A percentile compares a stretch with the other conserved stretches of the same genome.
These are phyloP conservation scores for Peronospora farinosa DNA, from an alignment of 352 stramenopile genomes.

Conservation along the genomic window DNA sequence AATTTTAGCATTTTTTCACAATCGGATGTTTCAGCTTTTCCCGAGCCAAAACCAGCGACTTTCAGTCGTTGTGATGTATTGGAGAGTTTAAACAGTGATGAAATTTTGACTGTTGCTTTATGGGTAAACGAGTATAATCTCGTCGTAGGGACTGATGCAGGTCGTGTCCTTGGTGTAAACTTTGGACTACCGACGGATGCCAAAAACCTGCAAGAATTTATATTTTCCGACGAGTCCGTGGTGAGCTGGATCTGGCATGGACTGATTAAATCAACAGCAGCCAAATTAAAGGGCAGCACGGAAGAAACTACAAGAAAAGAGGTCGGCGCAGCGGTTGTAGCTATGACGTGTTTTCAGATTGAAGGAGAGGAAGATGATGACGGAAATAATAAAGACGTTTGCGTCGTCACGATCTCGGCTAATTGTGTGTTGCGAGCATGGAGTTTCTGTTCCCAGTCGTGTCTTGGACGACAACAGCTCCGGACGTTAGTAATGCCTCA, in stretches of 20 bases:
- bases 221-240: slow-evolving; percentile 65
- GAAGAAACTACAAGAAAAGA: slow-evolving; percentile 26
- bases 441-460: slow-evolving; percentile 62
- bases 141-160: slow-evolving; percentile 52
- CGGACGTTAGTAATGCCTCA: slow-evolving; percentile 24
- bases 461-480: slow-evolving; percentile 57
- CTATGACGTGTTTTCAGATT: slow-evolving; percentile 58
- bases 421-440: slow-evolving; percentile 62
- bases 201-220: slow-evolving; percentile 52
- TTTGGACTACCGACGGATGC: slow-evolving; percentile 46
- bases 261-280: slow-evolving; percentile 40
- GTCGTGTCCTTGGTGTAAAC: slow-evolving; percentile 61
- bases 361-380: slow-evolving; percentile 42
- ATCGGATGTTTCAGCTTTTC: slow-evolving; percentile 36
- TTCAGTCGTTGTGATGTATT: slow-evolving; percentile 39
- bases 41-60: slow-evolving; percentile 34
- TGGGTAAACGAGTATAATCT: slow-evolving; percentile 80
- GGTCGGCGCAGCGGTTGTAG: slow-evolving; percentile 36
- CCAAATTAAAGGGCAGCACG: slow-evolving; percentile 28
- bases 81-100: slow-evolving; percentile 37
- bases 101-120: slow-evolving; percentile 55
- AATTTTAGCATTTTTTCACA: slow-evolving; percentile 53
- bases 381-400: slow-evolving; percentile 41
- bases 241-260: slow-evolving; percentile 68
- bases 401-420: slow-evolving; percentile 57